phyloP scores from a whole-genome alignment of 2,329 filamentous ascomycete genomes.

The Penicillium sumatraense region DNA sequence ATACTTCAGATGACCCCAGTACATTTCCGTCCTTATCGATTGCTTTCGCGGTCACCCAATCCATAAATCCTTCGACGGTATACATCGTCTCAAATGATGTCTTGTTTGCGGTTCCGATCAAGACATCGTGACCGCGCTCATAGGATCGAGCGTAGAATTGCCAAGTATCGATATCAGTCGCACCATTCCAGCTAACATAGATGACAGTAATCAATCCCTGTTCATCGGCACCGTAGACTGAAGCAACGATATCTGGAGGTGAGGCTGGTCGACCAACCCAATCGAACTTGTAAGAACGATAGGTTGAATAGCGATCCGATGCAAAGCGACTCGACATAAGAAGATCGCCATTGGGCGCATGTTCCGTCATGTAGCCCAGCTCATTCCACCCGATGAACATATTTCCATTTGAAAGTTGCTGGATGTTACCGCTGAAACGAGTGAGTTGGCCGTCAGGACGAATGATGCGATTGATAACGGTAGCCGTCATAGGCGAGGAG shows the following conservation, averaged over 20 bases:
- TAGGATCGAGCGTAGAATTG: slow-evolving; percentile 32
- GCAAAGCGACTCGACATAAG: slow-evolving; percentile 38
- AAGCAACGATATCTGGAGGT: slow-evolving; percentile 32
- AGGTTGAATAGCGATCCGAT: slow-evolving; percentile 35
- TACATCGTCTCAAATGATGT: slow-evolving; percentile 44
- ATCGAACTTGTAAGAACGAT: slow-evolving; percentile 42
- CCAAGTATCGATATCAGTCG: slow-evolving; percentile 40
- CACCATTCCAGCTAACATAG: slow-evolving; percentile 41
- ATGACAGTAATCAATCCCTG: slow-evolving; percentile 28
- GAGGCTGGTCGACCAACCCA: slow-evolving; percentile 35
- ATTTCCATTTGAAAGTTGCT: slow-evolving; percentile 38
- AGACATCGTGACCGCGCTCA: slow-evolving; percentile 27
- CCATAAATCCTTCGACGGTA: slow-evolving; percentile 34
- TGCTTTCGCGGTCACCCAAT: slow-evolving; percentile 37
- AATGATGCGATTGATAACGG: slow-evolving; percentile 26
- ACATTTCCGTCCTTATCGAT: slow-evolving; percentile 30
- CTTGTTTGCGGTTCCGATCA: slow-evolving; percentile 36
- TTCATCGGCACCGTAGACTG: slow-evolving; percentile 26
- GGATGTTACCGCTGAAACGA: slow-evolving; percentile 36
- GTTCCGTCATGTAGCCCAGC: slow-evolving; percentile 35
- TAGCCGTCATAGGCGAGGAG: slow-evolving; percentile 27
- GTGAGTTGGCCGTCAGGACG: slow-evolving; percentile 36
- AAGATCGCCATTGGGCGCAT: slow-evolving; percentile 28
- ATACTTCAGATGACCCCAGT: slow-evolving; percentile 25
- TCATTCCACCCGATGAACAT: slow-evolving; percentile 37